Percentiles rank a stretch among this genome's conserved stretches.
Evolutionary conservation across 129 eudicot genomes (phyloP).

Genomic region (Flaveria trinervia): DNA sequence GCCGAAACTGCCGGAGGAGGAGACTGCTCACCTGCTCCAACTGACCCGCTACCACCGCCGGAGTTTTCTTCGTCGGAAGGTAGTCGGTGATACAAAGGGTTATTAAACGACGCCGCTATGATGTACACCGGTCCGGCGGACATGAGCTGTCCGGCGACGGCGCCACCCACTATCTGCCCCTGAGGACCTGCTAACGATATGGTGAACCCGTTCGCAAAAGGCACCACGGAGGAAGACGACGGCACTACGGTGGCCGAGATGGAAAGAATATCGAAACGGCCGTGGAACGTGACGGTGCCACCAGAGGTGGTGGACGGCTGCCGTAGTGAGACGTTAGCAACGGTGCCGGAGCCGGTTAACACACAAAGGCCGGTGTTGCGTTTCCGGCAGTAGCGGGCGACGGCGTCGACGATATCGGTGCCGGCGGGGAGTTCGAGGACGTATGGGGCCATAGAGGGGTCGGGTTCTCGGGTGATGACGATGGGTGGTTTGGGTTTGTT

Average conservation of each 20-base stretch:
- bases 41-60: constrained; percentile 34
- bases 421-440: constrained; percentile 63
- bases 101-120: constrained; percentile 61
- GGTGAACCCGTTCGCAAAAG: constrained; percentile 46
- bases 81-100: constrained; percentile 56
- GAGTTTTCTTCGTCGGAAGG: constrained; percentile 43
- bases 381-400: constrained; percentile 39
- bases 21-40: constrained; percentile 26
- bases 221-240: constrained; percentile 23
- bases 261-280: constrained; percentile 67
- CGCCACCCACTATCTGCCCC: constrained; percentile 79
- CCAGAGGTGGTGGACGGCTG: constrained; percentile 61
- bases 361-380: constrained; percentile 54
- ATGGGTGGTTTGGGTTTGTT: constrained; percentile 77
- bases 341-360: constrained; percentile 59
- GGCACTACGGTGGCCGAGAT: constrained; percentile 56
- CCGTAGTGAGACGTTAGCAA: constrained; percentile 57
- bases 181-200: constrained; percentile 71
- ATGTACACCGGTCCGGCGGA: constrained; percentile 64
- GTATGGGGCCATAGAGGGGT: constrained; percentile 63
- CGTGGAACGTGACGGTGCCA: constrained; percentile 71
- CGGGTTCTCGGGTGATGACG: constrained; percentile 57
- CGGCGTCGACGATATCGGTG: constrained; percentile 47
- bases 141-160: constrained; percentile 54
- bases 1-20: constrained; percentile 37